Percentiles rank a stretch among this genome's conserved stretches.
Evolutionary conservation across 1,139 yeast genomes (phyloP).

Genomic region (Hemisphaericaspora subhashii): DNA sequence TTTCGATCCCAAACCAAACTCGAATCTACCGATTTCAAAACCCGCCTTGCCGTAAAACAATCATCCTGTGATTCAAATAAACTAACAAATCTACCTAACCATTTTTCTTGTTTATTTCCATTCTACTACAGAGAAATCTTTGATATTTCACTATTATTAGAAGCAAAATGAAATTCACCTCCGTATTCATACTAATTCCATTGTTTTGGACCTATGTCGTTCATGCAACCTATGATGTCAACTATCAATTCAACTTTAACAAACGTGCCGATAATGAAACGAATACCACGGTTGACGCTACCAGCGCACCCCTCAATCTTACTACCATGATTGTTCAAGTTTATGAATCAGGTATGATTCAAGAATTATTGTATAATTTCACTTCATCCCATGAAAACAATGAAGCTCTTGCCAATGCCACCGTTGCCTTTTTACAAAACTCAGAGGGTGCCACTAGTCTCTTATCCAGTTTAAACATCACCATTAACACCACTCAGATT

Average conservation of each 20-base stretch:
- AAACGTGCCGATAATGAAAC: neutral
- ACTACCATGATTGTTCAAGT: slow-evolving; percentile 23
- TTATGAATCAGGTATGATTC: slow-evolving; percentile 31
- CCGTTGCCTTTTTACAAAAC: slow-evolving; percentile 8
- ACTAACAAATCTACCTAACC: too few species aligned
- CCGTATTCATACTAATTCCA: neutral
- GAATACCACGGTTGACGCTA: slow-evolving; percentile 15
- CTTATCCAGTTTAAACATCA: slow-evolving; percentile 22
- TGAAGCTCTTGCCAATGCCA: slow-evolving; percentile 24
- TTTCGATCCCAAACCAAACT: too few species aligned
- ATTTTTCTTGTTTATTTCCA: too few species aligned
- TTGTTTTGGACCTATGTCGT: neutral
- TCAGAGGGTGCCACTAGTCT: slow-evolving; percentile 3
- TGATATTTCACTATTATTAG: too few species aligned
- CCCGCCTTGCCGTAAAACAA: too few species aligned
- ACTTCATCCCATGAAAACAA: slow-evolving; percentile 22
- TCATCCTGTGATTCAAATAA: too few species aligned
- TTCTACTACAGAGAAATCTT: too few species aligned
- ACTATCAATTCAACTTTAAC: neutral
- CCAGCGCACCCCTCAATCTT: neutral
- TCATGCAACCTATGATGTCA: neutral
- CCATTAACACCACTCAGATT: slow-evolving; percentile 24
- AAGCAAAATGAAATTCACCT: neutral
- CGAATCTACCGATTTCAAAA: too few species aligned
- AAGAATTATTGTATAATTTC: slow-evolving; percentile 29